Percentiles rank a stretch among this genome's conserved stretches.
These are phyloP conservation scores for Paecilomyces sp. DNA, from an alignment of 2,329 filamentous ascomycete species.

Conservation along the genomic window DNA sequence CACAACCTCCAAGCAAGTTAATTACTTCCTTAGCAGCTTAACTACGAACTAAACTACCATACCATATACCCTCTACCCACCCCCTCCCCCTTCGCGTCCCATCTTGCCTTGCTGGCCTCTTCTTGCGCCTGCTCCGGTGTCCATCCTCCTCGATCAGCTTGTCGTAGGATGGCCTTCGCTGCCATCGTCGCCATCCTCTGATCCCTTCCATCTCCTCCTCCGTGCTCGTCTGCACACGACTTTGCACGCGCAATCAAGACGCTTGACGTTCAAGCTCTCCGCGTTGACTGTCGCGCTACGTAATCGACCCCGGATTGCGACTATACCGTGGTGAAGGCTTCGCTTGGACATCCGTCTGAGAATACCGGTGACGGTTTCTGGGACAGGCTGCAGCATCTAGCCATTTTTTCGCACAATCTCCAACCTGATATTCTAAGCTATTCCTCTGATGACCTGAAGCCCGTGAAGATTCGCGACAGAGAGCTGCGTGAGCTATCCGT, in stretches of 20 bases:
- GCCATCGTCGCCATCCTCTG: background rate
- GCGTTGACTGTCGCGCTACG: background rate
- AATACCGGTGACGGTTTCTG: background rate
- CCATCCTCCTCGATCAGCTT: background rate
- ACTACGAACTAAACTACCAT: background rate
- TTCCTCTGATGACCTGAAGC: slow-evolving; percentile 1
- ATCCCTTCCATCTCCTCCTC: background rate
- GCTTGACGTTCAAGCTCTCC: background rate
- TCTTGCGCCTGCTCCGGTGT: background rate
- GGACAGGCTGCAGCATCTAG: background rate
- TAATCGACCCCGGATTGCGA: background rate
- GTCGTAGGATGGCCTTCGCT: background rate
- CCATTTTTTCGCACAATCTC: background rate
- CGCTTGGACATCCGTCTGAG: background rate
- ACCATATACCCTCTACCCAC: background rate
- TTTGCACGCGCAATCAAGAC: background rate
- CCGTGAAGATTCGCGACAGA: background rate
- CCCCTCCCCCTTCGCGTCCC: background rate
- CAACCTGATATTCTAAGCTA: background rate
- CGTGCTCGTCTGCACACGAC: background rate
- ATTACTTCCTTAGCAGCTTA: background rate
- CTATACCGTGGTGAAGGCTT: background rate
- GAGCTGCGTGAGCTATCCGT: background rate
- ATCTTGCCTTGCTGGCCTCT: background rate
- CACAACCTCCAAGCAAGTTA: background rate